Base-by-base conservation (phyloP, 1,139 yeast species). In the Candida gigantensis region DNA sequence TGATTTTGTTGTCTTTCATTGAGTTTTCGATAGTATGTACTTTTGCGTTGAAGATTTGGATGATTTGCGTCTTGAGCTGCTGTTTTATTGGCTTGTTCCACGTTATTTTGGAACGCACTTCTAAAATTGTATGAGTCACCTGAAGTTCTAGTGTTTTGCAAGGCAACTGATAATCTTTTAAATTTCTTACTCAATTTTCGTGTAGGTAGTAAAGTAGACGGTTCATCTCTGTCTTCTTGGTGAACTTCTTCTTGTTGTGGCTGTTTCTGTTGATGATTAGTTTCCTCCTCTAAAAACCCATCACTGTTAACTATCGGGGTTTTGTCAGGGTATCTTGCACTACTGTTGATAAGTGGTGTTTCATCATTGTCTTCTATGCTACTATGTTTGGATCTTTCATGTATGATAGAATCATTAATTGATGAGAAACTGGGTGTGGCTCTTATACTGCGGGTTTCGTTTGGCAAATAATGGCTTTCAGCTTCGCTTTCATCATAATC, bases 51-150 rank as follows among this genome's bases (percentile, higher is more conserved):
- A 2, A 32, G 17, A 4, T 32, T 34, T 3, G 23, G 23, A 16
- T 34, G 24, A 11, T 9, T 12, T 12, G 24, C 18, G 20, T 8
- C 25, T 31, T n/a, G 33, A 10, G 21, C 10, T 5, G 39, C 18
- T n/a, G 34, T 30, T 25, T 28, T 36, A 33, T 42, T 45, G 6
- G 46, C 46, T 24, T 51, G 37, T 51, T 35, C 60, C 13, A 54
- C 47, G 43, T 70, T 71, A 43, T 65, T 69, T 43, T 65, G 72
- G 48, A 72, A 71, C n/a, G 62, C 52, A 37, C 51, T 59, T 61
- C 69, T 66, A 47, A 72, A 71, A 30, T 60, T 55, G 40, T 65
- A 56, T 2, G 75, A 69, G 39, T 69, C 74, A 11, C 65, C 65
- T 4, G 74, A 65, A 1, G 71, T 58, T 26, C 47, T 51, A 2